Evolutionary conservation across 108 stramenopile species (phyloP), one percentile per base, ranked within the genome.

Genomic region (Fragilaria radians): DNA sequence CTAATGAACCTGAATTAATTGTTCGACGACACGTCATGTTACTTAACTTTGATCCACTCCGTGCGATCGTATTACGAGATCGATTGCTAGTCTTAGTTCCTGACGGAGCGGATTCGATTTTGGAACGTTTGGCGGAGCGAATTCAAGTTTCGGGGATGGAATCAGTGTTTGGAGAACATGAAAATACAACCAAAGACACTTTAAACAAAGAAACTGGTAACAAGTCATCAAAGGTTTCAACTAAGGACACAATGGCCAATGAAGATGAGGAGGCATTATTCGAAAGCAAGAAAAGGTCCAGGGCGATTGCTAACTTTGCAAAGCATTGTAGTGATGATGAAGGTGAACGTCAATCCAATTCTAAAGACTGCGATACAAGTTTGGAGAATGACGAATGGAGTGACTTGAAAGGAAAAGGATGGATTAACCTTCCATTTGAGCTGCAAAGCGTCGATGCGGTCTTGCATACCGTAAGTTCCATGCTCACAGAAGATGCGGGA

Each of bases 1-100:
- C 86, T 5, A 94, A 94, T 52, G 86, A 86, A 52, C 92, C 92
- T 3, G 82, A 79, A 48, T 42, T 94, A 7, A 90, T 94, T 33
- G 85, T 94, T 0, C 78, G 92, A 14, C 73, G 92, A 17, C 92
- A 93, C 59, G 92, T 80, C 42, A 86, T 94, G 72, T 67, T 94
- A 1, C 60, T 94, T 17, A 90, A 94, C 50, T 90, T 86, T 59
- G 92, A 94, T 63, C 87, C 92, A 0, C 67, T 94, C 3, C 75
- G 92, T 31, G 81, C 92, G 0, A 88, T 94, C 34, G 83, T 90
- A 14, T 54, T 89, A 5, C 61, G 87, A 11, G 88, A 94, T 61
- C 70, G 92, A 56, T 31, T 89, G 34, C 58, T 94, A 7, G 82
- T 91, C 0, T 47, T 89, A 23, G 92, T 94, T 0, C 92, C 88